A percentile compares a stretch with the other conserved stretches of the same genome.
Conservation (phyloP, 2,329 filamentous ascomycete genomes). For the Aspergillus brunneoviolaceus region DNA sequence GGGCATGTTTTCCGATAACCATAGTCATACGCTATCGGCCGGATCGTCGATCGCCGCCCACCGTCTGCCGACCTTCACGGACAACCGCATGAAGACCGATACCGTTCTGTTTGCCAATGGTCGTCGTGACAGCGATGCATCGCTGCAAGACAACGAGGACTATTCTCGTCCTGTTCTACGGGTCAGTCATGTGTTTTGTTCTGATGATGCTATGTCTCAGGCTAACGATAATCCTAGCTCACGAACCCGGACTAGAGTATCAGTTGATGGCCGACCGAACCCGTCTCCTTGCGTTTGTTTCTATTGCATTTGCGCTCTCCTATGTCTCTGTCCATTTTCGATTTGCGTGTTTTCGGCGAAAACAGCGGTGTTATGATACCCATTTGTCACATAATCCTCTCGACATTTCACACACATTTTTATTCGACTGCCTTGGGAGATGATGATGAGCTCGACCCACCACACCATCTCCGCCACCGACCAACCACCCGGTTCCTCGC, state of each 20-base stretch:
- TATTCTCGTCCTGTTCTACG: constrained; percentile 48
- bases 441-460: not conserved
- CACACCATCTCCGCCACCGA: not conserved
- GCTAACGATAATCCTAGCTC: constrained; percentile 34
- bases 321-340: constrained; percentile 28
- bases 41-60: constrained; percentile 22
- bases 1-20: constrained; percentile 32
- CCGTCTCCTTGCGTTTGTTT: constrained; percentile 12
- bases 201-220: constrained; percentile 21
- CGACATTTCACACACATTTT: constrained; percentile 20
- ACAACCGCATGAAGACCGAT: constrained; percentile 47
- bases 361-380: constrained; percentile 42
- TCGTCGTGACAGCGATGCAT: constrained; percentile 44
- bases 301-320: constrained; percentile 14
- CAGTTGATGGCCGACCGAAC: constrained; percentile 3
- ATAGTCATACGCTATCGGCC: constrained; percentile 26
- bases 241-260: constrained; percentile 36
- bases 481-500: not conserved
- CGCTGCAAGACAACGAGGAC: constrained; percentile 50
- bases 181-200: constrained; percentile 27
- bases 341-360: constrained; percentile 32
- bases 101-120: constrained; percentile 43
- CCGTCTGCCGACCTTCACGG: constrained; percentile 39
- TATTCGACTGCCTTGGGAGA: constrained; percentile 12
- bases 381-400: constrained; percentile 35